Evolutionary conservation across 768 basidiomycete genomes (phyloP), one percentile per base, ranked within the genome.

Genomic region (Tephrocybe sp.): DNA sequence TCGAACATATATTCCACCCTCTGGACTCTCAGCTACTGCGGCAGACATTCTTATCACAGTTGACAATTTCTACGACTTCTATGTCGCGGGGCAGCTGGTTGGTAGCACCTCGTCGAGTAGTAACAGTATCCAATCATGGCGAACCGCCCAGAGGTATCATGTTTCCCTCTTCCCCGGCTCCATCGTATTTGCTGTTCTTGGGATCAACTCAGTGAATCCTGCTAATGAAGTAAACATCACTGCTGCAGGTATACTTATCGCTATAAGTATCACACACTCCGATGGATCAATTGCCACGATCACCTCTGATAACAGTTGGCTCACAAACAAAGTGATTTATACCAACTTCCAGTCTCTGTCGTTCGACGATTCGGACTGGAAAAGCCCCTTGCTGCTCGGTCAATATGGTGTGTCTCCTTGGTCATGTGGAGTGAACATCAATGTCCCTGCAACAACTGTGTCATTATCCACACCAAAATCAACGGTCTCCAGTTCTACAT

Each of bases 11-110:
- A 30, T 35, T 5, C 49, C 49, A 8, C 49, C 49, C 4, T 36
- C 41, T 3, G 49, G 49, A 9, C 16, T 27, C n/a, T 28, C 42
- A 9, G 32, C 41, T 13, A 35, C 36, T 3, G 44, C 32, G 5
- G 52, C 52, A 16, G 52, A 53, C 22, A 53, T 53, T 34, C 41
- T 47, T 16, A 44, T 53, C 13, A 39, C 44, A 3, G 34, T 36
- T n/a, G 52, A 53, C 40, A 19, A 53, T 26, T 12, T 15, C 11
- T 53, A 37, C 16, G 9, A 15, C 5, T 36, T 53, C 1, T 53
- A 47, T 36, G 46, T 53, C 13, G 24, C 34, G 16, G 52, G 52
- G 4, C 28, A 45, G n/a, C 9, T 40, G 18, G 40, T 31, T 12
- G 32, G 39, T 12, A 26, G 19, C 11, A 12, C 21, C 1, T 18